Conservation (phyloP, 1,284 basidiomycete species). For the Veloporphyrellus conicus region DNA sequence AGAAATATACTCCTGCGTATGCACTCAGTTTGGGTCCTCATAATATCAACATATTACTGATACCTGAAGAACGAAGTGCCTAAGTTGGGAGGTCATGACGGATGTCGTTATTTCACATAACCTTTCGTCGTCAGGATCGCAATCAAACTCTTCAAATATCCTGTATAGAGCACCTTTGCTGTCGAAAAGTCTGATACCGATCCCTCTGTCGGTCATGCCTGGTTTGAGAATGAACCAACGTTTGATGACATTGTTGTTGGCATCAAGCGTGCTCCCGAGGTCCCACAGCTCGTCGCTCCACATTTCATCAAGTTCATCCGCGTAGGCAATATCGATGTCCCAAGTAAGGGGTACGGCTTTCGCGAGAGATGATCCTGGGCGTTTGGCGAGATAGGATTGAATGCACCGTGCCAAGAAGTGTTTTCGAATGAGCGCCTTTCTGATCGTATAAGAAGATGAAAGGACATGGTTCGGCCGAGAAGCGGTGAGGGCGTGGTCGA, state of each 20-base stretch:
- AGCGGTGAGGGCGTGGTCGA: conserved; percentile 72
- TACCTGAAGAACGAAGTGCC: conserved; percentile 97
- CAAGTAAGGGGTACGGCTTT: conserved; percentile 74
- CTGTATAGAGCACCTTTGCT: conserved; percentile 66
- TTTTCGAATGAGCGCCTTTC: conserved; percentile 93
- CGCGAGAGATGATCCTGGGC: conserved; percentile 52
- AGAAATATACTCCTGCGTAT: conserved; percentile 72
- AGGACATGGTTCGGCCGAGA: conserved; percentile 48
- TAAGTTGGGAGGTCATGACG: conserved; percentile 81
- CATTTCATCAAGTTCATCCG: conserved; percentile 93
- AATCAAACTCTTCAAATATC: conserved; percentile 87
- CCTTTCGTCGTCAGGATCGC: conserved; percentile 41
- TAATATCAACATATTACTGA: conserved; percentile 1
- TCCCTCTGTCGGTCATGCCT: conserved; percentile 94
- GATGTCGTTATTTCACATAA: conserved; percentile 43
- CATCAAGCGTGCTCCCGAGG: conserved; percentile 61
- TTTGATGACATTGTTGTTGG: conserved; percentile 24
- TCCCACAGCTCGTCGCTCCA: conserved; percentile 94
- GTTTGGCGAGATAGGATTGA: conserved; percentile 71
- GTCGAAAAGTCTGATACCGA: conserved; percentile 91
- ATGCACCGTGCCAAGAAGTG: conserved; percentile 85
- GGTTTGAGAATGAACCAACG: conserved; percentile 96
- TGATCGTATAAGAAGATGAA: conserved; percentile 84
- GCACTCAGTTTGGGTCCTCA: conserved; percentile 7
- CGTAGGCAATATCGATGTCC: conserved; percentile 85